These are phyloP conservation scores for Falciphora oryzae DNA, from an alignment of 2,329 filamentous ascomycete genomes.

Conservation along the genomic window DNA sequence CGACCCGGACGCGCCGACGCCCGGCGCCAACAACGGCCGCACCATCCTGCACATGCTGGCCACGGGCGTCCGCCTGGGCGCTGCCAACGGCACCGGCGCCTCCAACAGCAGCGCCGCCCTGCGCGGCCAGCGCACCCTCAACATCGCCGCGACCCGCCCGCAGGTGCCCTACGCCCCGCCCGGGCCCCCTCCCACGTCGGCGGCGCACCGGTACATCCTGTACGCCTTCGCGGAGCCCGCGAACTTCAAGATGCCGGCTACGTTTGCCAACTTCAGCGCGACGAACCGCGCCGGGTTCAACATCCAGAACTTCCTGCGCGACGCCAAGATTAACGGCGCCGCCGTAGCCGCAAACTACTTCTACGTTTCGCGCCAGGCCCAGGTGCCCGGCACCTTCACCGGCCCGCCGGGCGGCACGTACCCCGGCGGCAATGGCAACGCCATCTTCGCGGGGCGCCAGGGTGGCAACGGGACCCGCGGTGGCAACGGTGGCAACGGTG, in stretches of 20 bases:
- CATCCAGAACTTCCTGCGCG: slow-evolving; percentile 10
- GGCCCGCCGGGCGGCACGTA: slow-evolving; percentile 10
- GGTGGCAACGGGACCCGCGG: not conserved
- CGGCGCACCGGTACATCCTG: slow-evolving; percentile 14
- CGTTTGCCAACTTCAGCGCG: slow-evolving; percentile 8
- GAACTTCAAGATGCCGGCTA: slow-evolving; percentile 9
- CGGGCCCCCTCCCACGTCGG: slow-evolving; percentile 9
- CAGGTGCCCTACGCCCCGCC: slow-evolving; percentile 11
- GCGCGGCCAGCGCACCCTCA: slow-evolving; percentile 8
- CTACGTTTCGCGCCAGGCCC: slow-evolving; percentile 11
- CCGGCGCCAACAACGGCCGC: slow-evolving; percentile 9
- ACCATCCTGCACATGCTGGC: slow-evolving; percentile 15
- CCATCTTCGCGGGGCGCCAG: slow-evolving; percentile 9
- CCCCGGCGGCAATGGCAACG: slow-evolving; percentile 13
- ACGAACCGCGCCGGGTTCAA: slow-evolving; percentile 12
- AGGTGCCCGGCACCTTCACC: slow-evolving; percentile 12
- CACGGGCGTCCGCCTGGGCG: slow-evolving; percentile 3
- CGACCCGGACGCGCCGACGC: slow-evolving; percentile 13
- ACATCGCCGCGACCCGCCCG: slow-evolving; percentile 1
- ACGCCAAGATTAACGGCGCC: slow-evolving; percentile 8
- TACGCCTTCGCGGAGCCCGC: slow-evolving; percentile 13
- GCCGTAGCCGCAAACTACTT: slow-evolving; percentile 13
- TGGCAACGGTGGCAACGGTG: not conserved
- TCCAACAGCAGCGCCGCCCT: slow-evolving; percentile 6
- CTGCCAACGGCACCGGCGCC: not conserved